Evolutionary conservation across 257 asterid genomes (phyloP), one percentile per base, ranked within the genome.

Genomic region (Haberlea rhodopensis): DNA sequence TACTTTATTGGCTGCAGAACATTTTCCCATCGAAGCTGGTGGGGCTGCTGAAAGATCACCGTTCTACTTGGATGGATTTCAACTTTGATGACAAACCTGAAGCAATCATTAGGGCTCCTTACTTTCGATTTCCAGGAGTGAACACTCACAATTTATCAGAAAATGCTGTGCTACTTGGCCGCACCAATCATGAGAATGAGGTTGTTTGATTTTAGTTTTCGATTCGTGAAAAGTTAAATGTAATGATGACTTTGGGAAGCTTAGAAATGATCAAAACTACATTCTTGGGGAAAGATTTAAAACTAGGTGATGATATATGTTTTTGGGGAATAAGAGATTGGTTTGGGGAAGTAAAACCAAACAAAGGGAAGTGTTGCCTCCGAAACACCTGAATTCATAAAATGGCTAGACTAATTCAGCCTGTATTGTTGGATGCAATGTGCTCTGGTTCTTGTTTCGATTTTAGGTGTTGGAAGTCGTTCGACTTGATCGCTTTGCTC

Each of bases 31-130:
- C 77, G 49, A 74, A 22, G 71, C 26, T 81, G 68, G 69, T 82
- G 71, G 63, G n/a, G 31, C 66, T 76, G 70, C 65, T 79, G 66
- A 82, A 76, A 63, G 85, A 76, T 67, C 68, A 48, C 2, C 82
- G 77, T 3, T 45, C 73, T 13, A 71, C 43, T 63, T 82, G 87
- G 87, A 72, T 77, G 79, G 58, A 55, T 63, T 76, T 74, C 81
- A 32, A 78, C 73, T 78, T 81, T 51, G 16, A 60, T 67, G 43
- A 66, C 59, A 73, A 78, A 62, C 46, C 71, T 21, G 65, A 45
- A 34, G 80, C 81, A 43, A 62, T 60, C 31, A 55, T 77, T 32
- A 58, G 21, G 65, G 74, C 75, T 57, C 75, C 63, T 21, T 21
- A 46, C 37, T 71, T 63, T 62, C 61, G 72, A 25, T 73, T 60